phyloP scores from a whole-genome alignment of 2,329 filamentous ascomycete genomes.

The Scleromitrula shiraiana region DNA sequence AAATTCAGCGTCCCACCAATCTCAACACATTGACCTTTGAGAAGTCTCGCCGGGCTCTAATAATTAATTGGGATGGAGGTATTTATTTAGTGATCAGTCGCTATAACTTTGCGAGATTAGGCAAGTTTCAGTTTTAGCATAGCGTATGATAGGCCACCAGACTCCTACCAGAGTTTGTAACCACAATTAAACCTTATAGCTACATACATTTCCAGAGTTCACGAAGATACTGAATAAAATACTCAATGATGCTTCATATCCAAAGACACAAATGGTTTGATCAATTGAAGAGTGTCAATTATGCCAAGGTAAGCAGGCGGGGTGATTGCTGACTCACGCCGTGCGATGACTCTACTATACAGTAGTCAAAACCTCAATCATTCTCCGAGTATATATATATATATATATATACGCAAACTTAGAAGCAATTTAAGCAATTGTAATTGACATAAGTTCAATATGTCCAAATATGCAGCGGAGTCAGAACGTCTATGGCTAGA shows the following conservation, averaged over 20 bases:
- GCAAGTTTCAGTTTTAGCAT: too few relatives aligned
- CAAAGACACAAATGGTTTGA: too few relatives aligned
- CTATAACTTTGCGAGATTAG: neutral
- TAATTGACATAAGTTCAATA: neutral
- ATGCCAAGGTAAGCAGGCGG: neutral
- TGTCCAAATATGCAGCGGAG: constrained; percentile 14
- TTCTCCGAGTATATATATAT: neutral
- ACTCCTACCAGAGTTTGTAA: too few relatives aligned
- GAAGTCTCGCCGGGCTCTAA: too few relatives aligned
- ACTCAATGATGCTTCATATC: too few relatives aligned
- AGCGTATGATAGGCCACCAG: too few relatives aligned
- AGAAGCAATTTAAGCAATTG: neutral
- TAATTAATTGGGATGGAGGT: neutral
- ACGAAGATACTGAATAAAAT: too few relatives aligned
- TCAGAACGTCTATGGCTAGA: constrained; percentile 20
- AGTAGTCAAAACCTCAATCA: too few relatives aligned
- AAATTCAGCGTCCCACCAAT: too few relatives aligned
- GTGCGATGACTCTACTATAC: constrained; percentile 1
- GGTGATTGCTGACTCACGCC: neutral
- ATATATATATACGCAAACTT: neutral
- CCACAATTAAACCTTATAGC: too few relatives aligned
- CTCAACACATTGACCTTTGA: too few relatives aligned
- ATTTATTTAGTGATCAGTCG: neutral
- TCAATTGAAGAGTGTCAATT: neutral
- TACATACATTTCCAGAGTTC: too few relatives aligned